phyloP scores from a whole-genome alignment of 208 protist genomes.

The Vickermania ingenoplastis region DNA sequence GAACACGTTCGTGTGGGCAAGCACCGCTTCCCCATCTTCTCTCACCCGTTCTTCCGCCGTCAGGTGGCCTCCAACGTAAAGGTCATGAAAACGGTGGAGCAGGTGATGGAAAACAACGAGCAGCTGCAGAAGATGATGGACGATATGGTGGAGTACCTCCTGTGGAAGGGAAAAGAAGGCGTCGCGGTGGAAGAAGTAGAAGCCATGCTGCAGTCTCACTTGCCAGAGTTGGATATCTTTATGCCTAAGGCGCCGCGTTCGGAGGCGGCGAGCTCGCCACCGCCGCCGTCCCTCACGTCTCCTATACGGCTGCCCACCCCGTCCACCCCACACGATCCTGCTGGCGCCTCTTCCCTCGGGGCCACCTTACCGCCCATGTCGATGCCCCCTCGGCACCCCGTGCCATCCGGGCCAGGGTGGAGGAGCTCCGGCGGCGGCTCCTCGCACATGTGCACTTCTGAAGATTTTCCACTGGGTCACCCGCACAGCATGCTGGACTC shows the following conservation, averaged over 20 bases:
- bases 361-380: neutral
- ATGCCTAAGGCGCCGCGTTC: neutral
- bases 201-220: constrained; percentile 10
- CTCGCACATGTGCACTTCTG: neutral
- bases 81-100: constrained; percentile 7
- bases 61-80: constrained; percentile 13
- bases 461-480: neutral
- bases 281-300: neutral
- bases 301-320: too few relatives aligned
- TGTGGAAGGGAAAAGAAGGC: constrained; percentile 14
- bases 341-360: too few relatives aligned
- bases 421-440: too few relatives aligned
- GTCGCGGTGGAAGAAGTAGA: constrained; percentile 17
- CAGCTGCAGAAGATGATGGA: constrained; percentile 26
- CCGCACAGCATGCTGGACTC: neutral
- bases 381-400: neutral
- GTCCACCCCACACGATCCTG: too few relatives aligned
- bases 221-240: constrained; percentile 10
- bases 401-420: too few relatives aligned
- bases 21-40: constrained; percentile 61
- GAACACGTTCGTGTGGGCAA: constrained; percentile 23
- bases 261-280: too few relatives aligned
- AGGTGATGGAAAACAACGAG: constrained; percentile 14
- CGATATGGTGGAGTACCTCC: constrained; percentile 30
- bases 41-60: constrained; percentile 51